Evolutionary conservation across 352 stramenopile genomes (phyloP).

Genomic region (Phytophthora rubi): DNA sequence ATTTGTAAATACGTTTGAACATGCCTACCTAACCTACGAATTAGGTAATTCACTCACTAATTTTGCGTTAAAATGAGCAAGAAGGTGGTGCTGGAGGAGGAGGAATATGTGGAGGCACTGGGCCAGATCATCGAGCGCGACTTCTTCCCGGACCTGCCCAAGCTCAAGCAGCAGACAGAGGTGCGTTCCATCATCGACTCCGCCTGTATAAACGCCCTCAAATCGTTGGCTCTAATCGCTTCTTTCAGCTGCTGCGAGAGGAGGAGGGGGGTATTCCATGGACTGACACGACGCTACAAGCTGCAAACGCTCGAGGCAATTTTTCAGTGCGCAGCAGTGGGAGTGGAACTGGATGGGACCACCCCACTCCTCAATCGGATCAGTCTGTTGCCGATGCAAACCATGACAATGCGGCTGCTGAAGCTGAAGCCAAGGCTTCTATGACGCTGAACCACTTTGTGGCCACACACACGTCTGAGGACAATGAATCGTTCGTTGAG

Average conservation of each 20-base stretch:
- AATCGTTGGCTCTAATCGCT: background rate
- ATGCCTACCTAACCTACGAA: no score
- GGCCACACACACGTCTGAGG: constrained; percentile 84
- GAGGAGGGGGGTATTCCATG: constrained; percentile 24
- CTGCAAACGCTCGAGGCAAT: constrained; percentile 10
- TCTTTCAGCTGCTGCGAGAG: constrained; percentile 36
- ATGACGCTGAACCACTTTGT: constrained; percentile 83
- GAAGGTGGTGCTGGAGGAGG: constrained; percentile 78
- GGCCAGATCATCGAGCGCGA: constrained; percentile 87
- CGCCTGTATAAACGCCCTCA: background rate
- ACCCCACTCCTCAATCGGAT: constrained; percentile 48
- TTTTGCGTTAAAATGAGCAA: constrained; percentile 27
- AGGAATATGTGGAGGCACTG: constrained; percentile 77
- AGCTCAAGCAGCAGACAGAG: constrained; percentile 62
- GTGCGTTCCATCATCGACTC: constrained; percentile 29
- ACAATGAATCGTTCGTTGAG: constrained; percentile 82
- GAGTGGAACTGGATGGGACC: constrained; percentile 60
- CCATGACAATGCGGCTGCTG: constrained; percentile 3
- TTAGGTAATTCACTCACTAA: background rate
- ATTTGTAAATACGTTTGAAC: constrained; percentile 22
- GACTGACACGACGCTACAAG: constrained; percentile 33
- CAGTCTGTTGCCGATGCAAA: background rate
- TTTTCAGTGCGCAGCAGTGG: constrained; percentile 29
- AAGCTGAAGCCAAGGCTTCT: constrained; percentile 11
- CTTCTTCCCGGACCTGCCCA: constrained; percentile 83